Conservation (phyloP, 1,284 basidiomycete genomes). For the Ceratobasidium sp. region DNA sequence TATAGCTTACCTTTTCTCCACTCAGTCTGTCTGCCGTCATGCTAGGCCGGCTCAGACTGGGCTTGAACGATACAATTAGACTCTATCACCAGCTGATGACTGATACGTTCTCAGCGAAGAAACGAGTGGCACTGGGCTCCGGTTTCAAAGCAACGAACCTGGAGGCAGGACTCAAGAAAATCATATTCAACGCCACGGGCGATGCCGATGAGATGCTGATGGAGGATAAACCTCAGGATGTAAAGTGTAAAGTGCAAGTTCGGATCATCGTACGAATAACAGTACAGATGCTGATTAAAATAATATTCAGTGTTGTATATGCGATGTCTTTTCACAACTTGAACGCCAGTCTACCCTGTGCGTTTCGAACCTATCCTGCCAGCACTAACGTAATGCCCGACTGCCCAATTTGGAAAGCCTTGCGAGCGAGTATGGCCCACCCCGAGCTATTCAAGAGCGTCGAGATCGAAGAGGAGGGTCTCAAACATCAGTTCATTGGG, state of each 20-base stretch:
- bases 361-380: background rate
- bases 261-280: background rate
- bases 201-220: background rate
- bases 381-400: background rate
- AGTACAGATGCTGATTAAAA: background rate
- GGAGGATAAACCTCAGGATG: background rate
- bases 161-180: background rate
- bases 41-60: background rate
- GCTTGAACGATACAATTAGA: background rate
- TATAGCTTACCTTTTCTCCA: background rate
- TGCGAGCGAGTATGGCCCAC: background rate
- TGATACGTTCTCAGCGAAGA: constrained; percentile 12
- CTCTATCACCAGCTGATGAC: background rate
- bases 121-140: background rate
- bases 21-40: background rate
- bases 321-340: background rate
- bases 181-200: background rate
- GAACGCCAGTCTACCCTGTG: background rate
- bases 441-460: constrained; percentile 11
- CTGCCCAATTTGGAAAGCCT: too few relatives aligned
- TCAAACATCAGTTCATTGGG: background rate
- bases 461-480: background rate
- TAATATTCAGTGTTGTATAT: background rate
- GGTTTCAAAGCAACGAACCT: background rate
- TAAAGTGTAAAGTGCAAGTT: constrained; percentile 9